These are phyloP conservation scores for Trapa incisa DNA, from an alignment of 345 rosid genomes.

Conservation along the genomic window DNA sequence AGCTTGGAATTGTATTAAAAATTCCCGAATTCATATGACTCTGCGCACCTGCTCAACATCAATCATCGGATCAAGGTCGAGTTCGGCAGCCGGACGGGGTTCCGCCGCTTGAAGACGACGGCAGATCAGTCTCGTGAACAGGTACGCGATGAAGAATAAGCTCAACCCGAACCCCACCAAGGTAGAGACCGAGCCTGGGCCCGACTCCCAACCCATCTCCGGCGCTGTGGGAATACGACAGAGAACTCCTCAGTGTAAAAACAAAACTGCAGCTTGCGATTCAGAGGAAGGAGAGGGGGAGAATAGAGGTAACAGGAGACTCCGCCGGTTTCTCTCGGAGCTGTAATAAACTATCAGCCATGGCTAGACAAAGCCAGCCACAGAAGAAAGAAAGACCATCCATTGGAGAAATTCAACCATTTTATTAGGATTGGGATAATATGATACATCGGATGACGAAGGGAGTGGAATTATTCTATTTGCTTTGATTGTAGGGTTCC, in stretches of 20 bases:
- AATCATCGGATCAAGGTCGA: slow-evolving; percentile 34
- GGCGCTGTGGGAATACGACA: not conserved
- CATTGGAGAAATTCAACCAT: not conserved
- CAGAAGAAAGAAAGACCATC: not conserved
- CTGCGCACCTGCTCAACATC: slow-evolving; percentile 40
- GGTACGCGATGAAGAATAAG: slow-evolving; percentile 46
- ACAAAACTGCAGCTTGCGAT: not conserved
- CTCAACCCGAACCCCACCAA: slow-evolving; percentile 57
- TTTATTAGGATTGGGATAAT: not conserved
- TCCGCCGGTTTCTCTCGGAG: not conserved
- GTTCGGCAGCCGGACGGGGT: slow-evolving; percentile 34
- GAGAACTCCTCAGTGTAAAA: not conserved
- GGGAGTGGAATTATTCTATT: too few species aligned
- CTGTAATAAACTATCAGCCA: not conserved
- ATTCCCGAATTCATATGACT: too few species aligned
- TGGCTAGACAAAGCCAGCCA: not conserved
- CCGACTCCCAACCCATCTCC: slow-evolving; percentile 38
- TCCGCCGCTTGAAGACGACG: slow-evolving; percentile 27
- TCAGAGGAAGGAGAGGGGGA: not conserved
- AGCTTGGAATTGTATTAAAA: too few species aligned
- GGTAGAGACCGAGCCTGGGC: slow-evolving; percentile 41
- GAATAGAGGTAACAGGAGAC: not conserved
- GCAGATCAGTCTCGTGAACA: slow-evolving; percentile 54
- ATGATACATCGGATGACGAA: too few species aligned
- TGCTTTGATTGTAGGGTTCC: not conserved